A percentile compares a stretch with the other conserved stretches of the same genome.
These are phyloP conservation scores for Nicotiana undulata DNA, from an alignment of 257 asterid species.

Conservation along the genomic window DNA sequence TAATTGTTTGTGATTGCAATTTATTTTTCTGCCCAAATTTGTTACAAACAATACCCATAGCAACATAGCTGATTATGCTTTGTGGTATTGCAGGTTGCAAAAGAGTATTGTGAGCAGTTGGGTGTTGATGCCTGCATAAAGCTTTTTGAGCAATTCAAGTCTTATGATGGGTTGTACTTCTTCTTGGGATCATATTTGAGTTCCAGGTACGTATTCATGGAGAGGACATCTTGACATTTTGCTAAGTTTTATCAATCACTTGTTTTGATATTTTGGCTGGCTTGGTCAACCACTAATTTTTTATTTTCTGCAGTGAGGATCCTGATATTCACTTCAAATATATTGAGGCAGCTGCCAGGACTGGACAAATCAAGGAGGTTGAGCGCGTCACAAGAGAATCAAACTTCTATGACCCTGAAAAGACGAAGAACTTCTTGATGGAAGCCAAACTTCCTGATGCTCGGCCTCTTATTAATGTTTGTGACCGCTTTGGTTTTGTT, in stretches of 20 bases:
- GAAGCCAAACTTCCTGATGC: constrained; percentile 99
- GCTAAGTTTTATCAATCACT: background rate
- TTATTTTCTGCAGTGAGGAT: constrained; percentile 64
- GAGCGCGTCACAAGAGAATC: constrained; percentile 99
- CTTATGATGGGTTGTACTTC: constrained; percentile 94
- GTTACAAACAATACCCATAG: background rate
- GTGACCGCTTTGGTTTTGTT: constrained; percentile 98
- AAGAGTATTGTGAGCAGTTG: constrained; percentile 95
- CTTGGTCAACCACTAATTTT: background rate
- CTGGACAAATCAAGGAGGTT: constrained; percentile 98
- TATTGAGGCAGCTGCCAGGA: constrained; percentile 98
- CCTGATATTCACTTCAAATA: constrained; percentile 99
- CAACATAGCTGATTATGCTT: constrained; percentile 7
- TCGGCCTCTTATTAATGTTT: constrained; percentile 89
- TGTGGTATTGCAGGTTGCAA: constrained; percentile 60
- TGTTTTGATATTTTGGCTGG: background rate
- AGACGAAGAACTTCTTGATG: constrained; percentile 95
- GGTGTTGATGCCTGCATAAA: constrained; percentile 92
- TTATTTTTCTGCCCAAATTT: too few relatives aligned
- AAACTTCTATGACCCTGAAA: constrained; percentile 90
- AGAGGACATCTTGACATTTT: background rate
- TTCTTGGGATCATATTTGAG: constrained; percentile 97
- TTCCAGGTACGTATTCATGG: constrained; percentile 57
- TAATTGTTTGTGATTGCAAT: too few relatives aligned
- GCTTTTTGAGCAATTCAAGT: constrained; percentile 96